These are phyloP conservation scores for Leptographium flavum DNA, from an alignment of 2,329 filamentous ascomycete genomes.

Conservation along the genomic window DNA sequence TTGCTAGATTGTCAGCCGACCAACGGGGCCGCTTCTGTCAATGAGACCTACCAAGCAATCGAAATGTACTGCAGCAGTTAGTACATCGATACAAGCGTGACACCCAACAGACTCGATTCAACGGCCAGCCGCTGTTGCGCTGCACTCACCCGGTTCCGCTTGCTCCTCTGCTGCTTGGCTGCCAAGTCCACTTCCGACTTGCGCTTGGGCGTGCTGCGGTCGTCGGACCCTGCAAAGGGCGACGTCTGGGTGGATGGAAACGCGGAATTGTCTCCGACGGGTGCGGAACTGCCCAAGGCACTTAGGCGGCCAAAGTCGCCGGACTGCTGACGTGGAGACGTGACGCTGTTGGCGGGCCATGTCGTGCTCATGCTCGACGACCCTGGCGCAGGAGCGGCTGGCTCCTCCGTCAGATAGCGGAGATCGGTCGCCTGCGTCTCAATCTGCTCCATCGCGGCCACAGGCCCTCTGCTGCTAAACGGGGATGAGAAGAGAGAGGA, in stretches of 20 bases:
- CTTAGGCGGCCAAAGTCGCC: slow-evolving; percentile 10
- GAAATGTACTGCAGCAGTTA: slow-evolving; percentile 36
- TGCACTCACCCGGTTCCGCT: slow-evolving; percentile 41
- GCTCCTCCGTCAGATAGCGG: slow-evolving; percentile 30
- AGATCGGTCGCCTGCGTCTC: slow-evolving; percentile 39
- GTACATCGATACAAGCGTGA: too few relatives aligned
- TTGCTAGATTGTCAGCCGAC: slow-evolving; percentile 27
- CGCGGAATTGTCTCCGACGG: slow-evolving; percentile 36
- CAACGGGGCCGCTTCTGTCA: not conserved
- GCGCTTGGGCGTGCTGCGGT: slow-evolving; percentile 15
- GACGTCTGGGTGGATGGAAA: slow-evolving; percentile 8
- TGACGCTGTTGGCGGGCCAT: not conserved
- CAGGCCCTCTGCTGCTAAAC: slow-evolving; percentile 14
- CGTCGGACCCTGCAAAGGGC: slow-evolving; percentile 6
- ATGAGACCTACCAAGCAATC: slow-evolving; percentile 38
- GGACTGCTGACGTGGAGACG: slow-evolving; percentile 7
- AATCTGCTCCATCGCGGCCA: slow-evolving; percentile 36
- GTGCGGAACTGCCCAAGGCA: too few relatives aligned
- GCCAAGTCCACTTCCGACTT: slow-evolving; percentile 24
- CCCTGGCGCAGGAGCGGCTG: slow-evolving; percentile 17
- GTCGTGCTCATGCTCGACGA: slow-evolving; percentile 2
- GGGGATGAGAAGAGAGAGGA: not conserved
- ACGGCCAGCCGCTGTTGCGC: too few relatives aligned
- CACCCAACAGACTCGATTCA: too few relatives aligned
- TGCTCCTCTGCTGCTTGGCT: slow-evolving; percentile 41